These are phyloP conservation scores for Flaveria bidentis DNA, from an alignment of 129 eudicot genomes.

Conservation along the genomic window DNA sequence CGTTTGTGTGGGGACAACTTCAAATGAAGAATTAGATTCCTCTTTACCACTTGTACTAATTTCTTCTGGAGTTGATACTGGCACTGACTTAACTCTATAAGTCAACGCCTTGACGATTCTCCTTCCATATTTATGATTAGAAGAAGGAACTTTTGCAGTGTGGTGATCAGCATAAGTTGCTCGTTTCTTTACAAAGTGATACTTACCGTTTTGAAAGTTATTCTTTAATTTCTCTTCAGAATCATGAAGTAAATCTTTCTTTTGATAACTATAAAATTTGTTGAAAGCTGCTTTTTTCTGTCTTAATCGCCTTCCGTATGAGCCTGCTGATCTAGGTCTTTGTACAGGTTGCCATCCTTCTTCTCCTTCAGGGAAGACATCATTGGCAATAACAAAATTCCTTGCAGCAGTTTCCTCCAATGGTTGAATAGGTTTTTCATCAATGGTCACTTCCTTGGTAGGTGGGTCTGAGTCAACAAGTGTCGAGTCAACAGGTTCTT, in stretches of 20 bases:
- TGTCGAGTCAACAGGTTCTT: constrained; percentile 26
- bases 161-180: constrained; percentile 69
- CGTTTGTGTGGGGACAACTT: constrained; percentile 43
- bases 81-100: constrained; percentile 80
- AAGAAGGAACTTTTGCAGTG: constrained; percentile 55
- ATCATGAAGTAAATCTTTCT: constrained; percentile 62
- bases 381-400: constrained; percentile 45
- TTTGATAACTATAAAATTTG: constrained; percentile 71
- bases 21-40: constrained; percentile 41
- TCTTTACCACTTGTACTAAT: constrained; percentile 41
- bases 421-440: constrained; percentile 39
- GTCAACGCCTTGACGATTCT: constrained; percentile 77
- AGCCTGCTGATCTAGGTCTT: constrained; percentile 78
- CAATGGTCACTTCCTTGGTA: constrained; percentile 41
- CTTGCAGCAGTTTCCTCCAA: constrained; percentile 36
- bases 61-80: constrained; percentile 56
- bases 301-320: constrained; percentile 60
- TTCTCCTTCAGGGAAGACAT: constrained; percentile 66
- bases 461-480: constrained; percentile 37
- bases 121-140: constrained; percentile 73
- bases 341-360: constrained; percentile 99
- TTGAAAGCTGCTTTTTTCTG: constrained; percentile 61
- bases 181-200: constrained; percentile 73
- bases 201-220: constrained; percentile 51
- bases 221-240: constrained; percentile 60